These are phyloP conservation scores for Dillenia turbinata DNA, from an alignment of 164 flowering plant genomes.

Conservation along the genomic window DNA sequence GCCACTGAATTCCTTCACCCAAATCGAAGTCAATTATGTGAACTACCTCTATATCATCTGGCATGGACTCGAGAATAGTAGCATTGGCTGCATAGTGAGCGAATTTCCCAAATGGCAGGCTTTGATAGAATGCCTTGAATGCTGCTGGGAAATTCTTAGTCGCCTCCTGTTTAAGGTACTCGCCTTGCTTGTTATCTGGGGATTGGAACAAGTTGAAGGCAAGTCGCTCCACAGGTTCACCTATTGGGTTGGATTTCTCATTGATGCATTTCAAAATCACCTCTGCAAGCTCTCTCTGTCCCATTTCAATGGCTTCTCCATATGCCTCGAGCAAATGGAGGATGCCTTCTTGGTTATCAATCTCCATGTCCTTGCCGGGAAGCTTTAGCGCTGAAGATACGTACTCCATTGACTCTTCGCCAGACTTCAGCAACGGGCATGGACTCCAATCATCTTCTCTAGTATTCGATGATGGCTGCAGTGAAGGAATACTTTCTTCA, in stretches of 20 bases:
- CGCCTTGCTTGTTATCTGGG: constrained; percentile 17
- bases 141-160: constrained; percentile 33
- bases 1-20: constrained; percentile 62
- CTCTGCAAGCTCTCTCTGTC: constrained; percentile 33
- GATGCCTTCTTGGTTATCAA: constrained; percentile 25
- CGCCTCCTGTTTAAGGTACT: constrained; percentile 41
- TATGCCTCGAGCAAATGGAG: constrained; percentile 47
- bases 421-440: constrained; percentile 7
- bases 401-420: constrained; percentile 4
- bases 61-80: constrained; percentile 50
- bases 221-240: constrained; percentile 36
- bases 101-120: constrained; percentile 41
- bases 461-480: constrained; percentile 1
- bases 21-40: constrained; percentile 53
- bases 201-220: constrained; percentile 27
- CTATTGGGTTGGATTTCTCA: constrained; percentile 43
- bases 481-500: constrained; percentile 15
- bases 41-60: constrained; percentile 29
- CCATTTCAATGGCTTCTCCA: constrained; percentile 47
- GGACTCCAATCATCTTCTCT: constrained; percentile 18
- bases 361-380: constrained; percentile 27
- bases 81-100: constrained; percentile 51
- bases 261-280: constrained; percentile 30
- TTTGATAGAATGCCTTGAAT: constrained; percentile 41
- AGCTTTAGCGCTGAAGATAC: constrained; percentile 13